phyloP scores from a whole-genome alignment of 2,329 filamentous ascomycete species.

The Cladosporium sp. region DNA sequence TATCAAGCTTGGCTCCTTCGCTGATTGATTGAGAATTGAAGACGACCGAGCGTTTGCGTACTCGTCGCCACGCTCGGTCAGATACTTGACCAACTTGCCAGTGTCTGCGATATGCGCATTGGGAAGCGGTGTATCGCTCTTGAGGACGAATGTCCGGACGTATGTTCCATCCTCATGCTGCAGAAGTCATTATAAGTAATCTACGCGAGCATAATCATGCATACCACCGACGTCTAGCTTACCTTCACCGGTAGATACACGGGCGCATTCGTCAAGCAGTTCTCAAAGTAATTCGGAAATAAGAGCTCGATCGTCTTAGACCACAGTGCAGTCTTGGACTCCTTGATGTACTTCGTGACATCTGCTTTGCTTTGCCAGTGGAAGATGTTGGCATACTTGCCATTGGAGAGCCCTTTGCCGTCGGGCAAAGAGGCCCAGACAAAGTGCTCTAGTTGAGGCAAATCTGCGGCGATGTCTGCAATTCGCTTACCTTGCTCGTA shows the following conservation, averaged over 20 bases:
- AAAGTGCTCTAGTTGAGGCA: conserved; percentile 8
- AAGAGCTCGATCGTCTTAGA: conserved; percentile 5
- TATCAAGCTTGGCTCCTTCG: not conserved
- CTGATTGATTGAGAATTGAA: conserved; percentile 8
- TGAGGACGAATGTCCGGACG: conserved; percentile 1
- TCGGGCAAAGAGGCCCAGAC: conserved; percentile 8
- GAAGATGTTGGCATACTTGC: conserved; percentile 2
- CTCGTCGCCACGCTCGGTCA: not conserved
- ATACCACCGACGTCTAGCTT: not conserved
- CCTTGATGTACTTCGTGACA: not conserved
- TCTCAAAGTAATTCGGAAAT: conserved; percentile 10
- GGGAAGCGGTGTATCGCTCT: not conserved
- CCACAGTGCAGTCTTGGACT: not conserved
- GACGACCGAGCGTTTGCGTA: not conserved
- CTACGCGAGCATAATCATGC: too few species aligned
- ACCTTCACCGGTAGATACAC: conserved; percentile 3
- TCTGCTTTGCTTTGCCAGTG: conserved; percentile 11
- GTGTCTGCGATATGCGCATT: conserved; percentile 6
- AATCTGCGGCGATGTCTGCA: not conserved
- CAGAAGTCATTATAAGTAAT: too few species aligned
- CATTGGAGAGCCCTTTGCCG: not conserved
- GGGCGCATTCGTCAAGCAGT: conserved; percentile 1
- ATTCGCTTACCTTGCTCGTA: not conserved
- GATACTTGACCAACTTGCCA: conserved; percentile 7
- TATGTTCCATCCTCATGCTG: conserved; percentile 4